phyloP scores from a whole-genome alignment of 768 basidiomycete genomes.

The Stropharia rugosoannulata region DNA sequence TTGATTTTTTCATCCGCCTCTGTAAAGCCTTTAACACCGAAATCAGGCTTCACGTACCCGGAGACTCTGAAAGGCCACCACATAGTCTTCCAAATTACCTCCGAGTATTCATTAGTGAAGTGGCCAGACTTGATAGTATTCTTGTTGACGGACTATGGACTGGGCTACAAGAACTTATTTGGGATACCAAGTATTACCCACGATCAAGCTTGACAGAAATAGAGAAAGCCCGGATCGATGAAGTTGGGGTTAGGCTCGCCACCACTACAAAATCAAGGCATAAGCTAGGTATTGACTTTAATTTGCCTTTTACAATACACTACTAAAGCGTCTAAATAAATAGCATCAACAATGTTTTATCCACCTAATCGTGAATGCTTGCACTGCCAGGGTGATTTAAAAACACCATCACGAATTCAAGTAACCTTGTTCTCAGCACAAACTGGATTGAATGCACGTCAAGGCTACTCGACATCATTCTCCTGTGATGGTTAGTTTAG shows the following conservation, averaged over 20 bases:
- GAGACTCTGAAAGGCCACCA: constrained; percentile 1
- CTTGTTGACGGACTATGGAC: not conserved
- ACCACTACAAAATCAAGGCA: not conserved
- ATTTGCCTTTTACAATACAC: no score
- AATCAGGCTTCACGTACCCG: constrained; percentile 1
- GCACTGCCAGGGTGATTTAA: not conserved
- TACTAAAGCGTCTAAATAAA: not conserved
- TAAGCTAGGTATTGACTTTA: not conserved
- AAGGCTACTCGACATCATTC: constrained; percentile 6
- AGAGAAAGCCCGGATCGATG: no score
- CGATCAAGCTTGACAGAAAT: no score
- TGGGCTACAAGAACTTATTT: no score
- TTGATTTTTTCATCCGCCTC: constrained; percentile 5
- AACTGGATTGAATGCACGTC: not conserved
- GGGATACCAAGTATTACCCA: no score
- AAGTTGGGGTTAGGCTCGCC: not conserved
- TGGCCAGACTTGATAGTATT: not conserved
- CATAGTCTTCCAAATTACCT: constrained; percentile 6
- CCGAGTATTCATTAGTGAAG: not conserved
- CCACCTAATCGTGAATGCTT: constrained; percentile 1
- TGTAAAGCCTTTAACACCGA: constrained; percentile 3
- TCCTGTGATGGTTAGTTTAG: constrained; percentile 2
- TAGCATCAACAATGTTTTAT: constrained; percentile 9
- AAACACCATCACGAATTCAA: not conserved
- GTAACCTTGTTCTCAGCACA: not conserved